A percentile compares a stretch with the other conserved stretches of the same genome.
These are phyloP conservation scores for Naegleria fowleri DNA, from an alignment of 208 protist species.

Conservation along the genomic window DNA sequence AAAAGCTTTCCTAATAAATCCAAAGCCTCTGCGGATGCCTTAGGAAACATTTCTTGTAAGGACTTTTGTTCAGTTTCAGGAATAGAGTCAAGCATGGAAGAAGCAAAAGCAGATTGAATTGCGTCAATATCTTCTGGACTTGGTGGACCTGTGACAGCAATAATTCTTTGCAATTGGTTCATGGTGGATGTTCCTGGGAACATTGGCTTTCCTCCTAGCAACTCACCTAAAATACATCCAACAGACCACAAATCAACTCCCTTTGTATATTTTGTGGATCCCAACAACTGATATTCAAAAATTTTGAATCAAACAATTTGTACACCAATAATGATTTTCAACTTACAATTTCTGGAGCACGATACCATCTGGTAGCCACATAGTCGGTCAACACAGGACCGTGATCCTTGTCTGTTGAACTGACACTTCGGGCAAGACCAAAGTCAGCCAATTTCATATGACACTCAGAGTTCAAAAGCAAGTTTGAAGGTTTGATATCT, in stretches of 20 bases:
- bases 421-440: constrained; percentile 88
- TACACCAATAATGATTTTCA: too few species aligned
- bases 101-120: constrained; percentile 85
- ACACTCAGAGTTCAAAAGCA: constrained; percentile 84
- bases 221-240: constrained; percentile 94
- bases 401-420: constrained; percentile 66
- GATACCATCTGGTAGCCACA: constrained; percentile 77
- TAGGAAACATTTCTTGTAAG: constrained; percentile 76
- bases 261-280: constrained; percentile 86
- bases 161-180: constrained; percentile 92
- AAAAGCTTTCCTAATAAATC: constrained; percentile 85
- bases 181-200: constrained; percentile 89
- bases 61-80: constrained; percentile 41
- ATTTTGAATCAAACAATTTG: background rate
- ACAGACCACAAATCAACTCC: constrained; percentile 97
- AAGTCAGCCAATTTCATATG: constrained; percentile 95
- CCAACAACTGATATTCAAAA: constrained; percentile 61
- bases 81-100: constrained; percentile 72
- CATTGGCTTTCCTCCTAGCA: constrained; percentile 84
- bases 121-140: constrained; percentile 77
- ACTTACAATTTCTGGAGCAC: constrained; percentile 77
- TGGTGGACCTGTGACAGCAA: constrained; percentile 78
- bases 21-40: constrained; percentile 78
- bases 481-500: constrained; percentile 85
- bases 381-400: constrained; percentile 85